Evolutionary conservation across 139 green algal genomes (phyloP).

Genomic region (Chlorella sp.): DNA sequence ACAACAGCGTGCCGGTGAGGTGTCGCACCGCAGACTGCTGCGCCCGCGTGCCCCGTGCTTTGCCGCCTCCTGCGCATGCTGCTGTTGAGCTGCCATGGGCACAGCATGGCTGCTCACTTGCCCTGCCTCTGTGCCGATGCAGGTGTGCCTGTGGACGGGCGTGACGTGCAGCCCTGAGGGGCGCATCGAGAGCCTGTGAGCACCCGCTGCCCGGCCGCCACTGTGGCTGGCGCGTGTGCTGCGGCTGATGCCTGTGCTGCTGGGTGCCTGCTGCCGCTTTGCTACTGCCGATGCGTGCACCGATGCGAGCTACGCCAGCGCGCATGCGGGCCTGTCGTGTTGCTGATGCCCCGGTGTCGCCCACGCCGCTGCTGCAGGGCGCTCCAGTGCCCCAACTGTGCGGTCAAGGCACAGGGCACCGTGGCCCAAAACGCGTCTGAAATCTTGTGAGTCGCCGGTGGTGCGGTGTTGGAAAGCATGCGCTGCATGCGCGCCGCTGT

Average conservation of each 20-base stretch:
- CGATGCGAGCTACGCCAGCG: neutral
- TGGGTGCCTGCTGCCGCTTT: neutral
- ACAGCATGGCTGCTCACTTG: too few relatives aligned
- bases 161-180: constrained; percentile 4
- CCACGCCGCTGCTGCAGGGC: neutral
- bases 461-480: neutral
- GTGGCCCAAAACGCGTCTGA: neutral
- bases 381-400: constrained; percentile 15
- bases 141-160: constrained; percentile 19
- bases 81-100: too few relatives aligned
- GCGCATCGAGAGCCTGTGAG: neutral
- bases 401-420: constrained; percentile 1
- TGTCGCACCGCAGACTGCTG: too few relatives aligned
- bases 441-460: neutral
- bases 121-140: too few relatives aligned
- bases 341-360: neutral
- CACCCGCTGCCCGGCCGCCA: too few relatives aligned
- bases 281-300: neutral
- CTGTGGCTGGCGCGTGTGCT: neutral
- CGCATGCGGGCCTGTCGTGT: neutral
- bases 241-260: neutral
- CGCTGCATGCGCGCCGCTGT: neutral
- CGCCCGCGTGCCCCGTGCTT: too few relatives aligned
- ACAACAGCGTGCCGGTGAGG: constrained; percentile 14
- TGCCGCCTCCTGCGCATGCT: too few relatives aligned